phyloP scores from a whole-genome alignment of 1,139 yeast species.

The Scheffersomyces quercinus region DNA sequence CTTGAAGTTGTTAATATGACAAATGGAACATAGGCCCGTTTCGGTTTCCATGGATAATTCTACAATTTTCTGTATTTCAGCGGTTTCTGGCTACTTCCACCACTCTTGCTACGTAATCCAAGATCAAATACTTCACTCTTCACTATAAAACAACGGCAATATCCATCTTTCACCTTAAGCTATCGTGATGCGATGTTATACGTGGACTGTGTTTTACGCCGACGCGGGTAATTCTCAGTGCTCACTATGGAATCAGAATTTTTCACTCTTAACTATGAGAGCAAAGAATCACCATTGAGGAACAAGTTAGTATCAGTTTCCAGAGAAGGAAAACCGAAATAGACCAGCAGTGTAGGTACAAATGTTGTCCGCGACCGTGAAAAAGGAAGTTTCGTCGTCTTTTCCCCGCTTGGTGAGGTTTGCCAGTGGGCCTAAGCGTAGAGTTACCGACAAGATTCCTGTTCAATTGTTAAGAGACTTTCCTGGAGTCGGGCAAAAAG shows the following conservation, averaged over 20 bases:
- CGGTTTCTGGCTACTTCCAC: no score
- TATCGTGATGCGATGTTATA: constrained; percentile 1
- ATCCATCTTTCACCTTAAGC: no score
- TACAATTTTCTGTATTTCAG: no score
- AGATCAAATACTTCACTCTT: no score
- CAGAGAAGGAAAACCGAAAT: no score
- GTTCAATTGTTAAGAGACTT: constrained; percentile 75
- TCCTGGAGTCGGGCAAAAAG: constrained; percentile 59
- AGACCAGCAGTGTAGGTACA: no score
- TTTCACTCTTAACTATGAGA: not conserved
- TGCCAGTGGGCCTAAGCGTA: constrained; percentile 11
- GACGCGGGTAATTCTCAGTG: constrained; percentile 2
- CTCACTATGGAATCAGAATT: constrained; percentile 1
- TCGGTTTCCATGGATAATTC: constrained; percentile 4
- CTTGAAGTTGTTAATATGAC: constrained; percentile 48
- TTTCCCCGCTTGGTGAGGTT: constrained; percentile 13
- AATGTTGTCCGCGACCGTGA: constrained; percentile 6
- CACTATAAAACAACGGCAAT: no score
- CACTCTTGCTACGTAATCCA: no score
- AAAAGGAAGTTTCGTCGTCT: constrained; percentile 6
- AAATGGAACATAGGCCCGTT: constrained; percentile 45
- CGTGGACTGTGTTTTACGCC: constrained; percentile 1
- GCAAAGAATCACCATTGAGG: no score
- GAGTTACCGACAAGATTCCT: constrained; percentile 42
- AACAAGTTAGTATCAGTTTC: no score